Base-by-base conservation (phyloP, 495 filamentous ascomycete genomes). In the Podospora australis region DNA sequence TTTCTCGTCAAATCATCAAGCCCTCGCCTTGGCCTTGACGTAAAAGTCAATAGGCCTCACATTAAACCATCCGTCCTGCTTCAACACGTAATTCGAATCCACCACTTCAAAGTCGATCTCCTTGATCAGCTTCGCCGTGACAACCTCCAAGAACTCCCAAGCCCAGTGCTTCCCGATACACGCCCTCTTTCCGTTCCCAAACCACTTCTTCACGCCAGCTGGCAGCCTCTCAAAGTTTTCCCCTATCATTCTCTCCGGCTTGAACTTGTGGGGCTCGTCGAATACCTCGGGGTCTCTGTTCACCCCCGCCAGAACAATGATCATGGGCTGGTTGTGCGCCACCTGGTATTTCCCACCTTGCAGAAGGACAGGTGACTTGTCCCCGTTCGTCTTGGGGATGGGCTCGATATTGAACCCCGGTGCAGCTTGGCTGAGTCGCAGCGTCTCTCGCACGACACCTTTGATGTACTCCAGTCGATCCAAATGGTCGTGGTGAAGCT, bases 111-210 rank as follows among this genome's bases (percentile, higher is more conserved):
- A 79, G 45, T 84, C 75, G 43, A 86, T 71, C 52, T 79, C 78
- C 49, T 74, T 70, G n/a, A 87, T 64, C 46, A 86, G 45, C 48
- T 73, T 72, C 0, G 80, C 75, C 44, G 75, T 59, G 6, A 73
- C 72, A 1, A 83, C 60, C 36, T 79, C 58, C 7, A 67, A 65
- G 55, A 82, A 83, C 55, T 84, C 79, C 78, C 75, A 80, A 0
- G 83, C 82, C 65, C 83, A 84, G n/a, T 80, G 68, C 39, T 78
- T 74, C 13, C 82, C 83, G 42, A 86, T 82, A 49, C 83, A 87
- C 41, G 69, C 78, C 39, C 83, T 57, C 68, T 78, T 78, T 11
- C 83, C 84, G 49, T 86, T 86, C 2, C 84, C 84, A 46, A 84
- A 88, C 61, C 70, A 74, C 63, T 83, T 84, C 79, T 82, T 84